Percentiles rank a stretch among this genome's conserved stretches.
These are phyloP conservation scores for Mycena vulgaris DNA, from an alignment of 768 basidiomycete species.

Conservation along the genomic window DNA sequence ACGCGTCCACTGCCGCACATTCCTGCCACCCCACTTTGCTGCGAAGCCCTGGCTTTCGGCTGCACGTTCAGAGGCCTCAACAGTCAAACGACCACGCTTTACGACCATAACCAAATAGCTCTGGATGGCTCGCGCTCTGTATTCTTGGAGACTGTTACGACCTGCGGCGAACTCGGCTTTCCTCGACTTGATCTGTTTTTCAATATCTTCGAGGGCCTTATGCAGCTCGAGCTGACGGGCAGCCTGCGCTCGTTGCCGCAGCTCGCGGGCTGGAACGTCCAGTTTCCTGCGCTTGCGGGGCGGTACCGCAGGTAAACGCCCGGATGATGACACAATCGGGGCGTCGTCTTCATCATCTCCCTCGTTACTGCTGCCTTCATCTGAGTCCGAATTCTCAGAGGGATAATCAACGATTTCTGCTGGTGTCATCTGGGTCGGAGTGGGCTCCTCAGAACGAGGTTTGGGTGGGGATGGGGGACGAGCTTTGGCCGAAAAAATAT, in stretches of 20 bases:
- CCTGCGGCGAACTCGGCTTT: conserved; percentile 36
- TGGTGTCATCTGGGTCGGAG: not conserved
- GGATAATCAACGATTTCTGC: not conserved
- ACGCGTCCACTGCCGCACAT: conserved; percentile 30
- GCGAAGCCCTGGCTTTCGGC: conserved; percentile 40
- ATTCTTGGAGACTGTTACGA: conserved; percentile 36
- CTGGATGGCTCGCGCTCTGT: conserved; percentile 34
- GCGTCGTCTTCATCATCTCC: not conserved
- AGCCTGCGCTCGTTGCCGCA: not conserved
- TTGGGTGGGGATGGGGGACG: not conserved
- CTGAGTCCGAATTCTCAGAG: conserved; percentile 7
- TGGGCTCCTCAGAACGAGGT: not conserved
- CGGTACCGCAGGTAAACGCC: not conserved
- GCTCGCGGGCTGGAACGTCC: not conserved
- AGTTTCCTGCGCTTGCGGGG: conserved; percentile 1
- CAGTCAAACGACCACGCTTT: conserved; percentile 15
- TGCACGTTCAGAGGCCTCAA: conserved; percentile 36
- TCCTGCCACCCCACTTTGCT: conserved; percentile 19
- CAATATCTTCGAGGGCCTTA: conserved; percentile 27
- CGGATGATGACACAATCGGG: not conserved
- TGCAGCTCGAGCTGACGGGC: not conserved
- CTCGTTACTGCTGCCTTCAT: not conserved
- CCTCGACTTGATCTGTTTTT: conserved; percentile 37
- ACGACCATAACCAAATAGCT: conserved; percentile 34
- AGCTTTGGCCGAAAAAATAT: not conserved